These are phyloP conservation scores for Colletotrichum viniferum DNA, from an alignment of 2,329 filamentous ascomycete species.

Conservation along the genomic window DNA sequence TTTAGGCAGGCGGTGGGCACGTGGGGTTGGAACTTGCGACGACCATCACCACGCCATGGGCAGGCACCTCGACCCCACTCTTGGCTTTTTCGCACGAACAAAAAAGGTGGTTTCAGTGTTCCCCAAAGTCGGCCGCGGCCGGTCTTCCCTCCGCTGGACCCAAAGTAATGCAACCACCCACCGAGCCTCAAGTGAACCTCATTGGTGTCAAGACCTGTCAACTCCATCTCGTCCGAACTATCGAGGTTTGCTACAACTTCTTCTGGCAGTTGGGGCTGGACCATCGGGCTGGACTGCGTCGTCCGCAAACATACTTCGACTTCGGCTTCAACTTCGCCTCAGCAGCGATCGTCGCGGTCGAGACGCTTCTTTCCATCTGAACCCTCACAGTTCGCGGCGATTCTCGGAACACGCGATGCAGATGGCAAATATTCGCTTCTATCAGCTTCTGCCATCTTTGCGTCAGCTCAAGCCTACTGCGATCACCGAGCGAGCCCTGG, in stretches of 20 bases:
- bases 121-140: background rate
- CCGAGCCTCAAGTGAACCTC: background rate
- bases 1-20: slow-evolving; percentile 9
- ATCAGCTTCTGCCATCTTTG: background rate
- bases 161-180: background rate
- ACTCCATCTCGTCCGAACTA: background rate
- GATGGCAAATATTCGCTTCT: background rate
- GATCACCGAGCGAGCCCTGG: background rate
- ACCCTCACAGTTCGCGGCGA: background rate
- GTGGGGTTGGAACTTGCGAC: slow-evolving; percentile 9
- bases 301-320: background rate
- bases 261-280: background rate
- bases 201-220: background rate
- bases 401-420: background rate
- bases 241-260: background rate
- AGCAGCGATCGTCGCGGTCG: background rate
- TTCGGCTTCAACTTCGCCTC: background rate
- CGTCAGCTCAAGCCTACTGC: background rate
- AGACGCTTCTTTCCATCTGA: background rate
- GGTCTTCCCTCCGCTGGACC: background rate
- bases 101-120: background rate
- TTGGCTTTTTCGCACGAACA: background rate
- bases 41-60: background rate
- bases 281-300: background rate
- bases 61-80: background rate